Evolutionary conservation across 768 basidiomycete genomes (phyloP).

Genomic region (Lactifluus echinatus): DNA sequence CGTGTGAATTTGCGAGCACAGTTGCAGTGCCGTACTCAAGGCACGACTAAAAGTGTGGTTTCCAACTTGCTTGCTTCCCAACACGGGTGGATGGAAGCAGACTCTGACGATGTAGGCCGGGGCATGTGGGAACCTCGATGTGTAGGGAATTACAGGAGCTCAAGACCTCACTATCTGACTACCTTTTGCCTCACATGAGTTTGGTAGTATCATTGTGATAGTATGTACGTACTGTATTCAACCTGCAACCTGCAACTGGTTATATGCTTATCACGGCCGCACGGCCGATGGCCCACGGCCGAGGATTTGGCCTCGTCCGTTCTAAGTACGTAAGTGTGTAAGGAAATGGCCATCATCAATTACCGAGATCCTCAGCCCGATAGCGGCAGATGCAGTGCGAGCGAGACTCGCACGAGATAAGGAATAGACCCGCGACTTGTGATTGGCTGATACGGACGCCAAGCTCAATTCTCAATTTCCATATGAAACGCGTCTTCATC

Average conservation of each 20-base stretch:
- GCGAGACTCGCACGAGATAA: neutral
- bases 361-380: neutral
- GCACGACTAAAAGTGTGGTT: too few species aligned
- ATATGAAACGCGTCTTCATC: neutral
- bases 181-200: neutral
- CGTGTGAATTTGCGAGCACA: too few species aligned
- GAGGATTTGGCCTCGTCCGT: neutral
- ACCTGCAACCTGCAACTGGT: too few species aligned
- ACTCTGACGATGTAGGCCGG: neutral
- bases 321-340: neutral
- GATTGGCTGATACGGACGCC: conserved; percentile 15
- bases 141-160: neutral
- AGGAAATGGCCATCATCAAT: neutral
- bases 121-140: neutral
- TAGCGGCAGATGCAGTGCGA: neutral
- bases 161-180: too few species aligned
- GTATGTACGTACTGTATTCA: too few species aligned
- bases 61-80: too few species aligned
- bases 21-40: too few species aligned
- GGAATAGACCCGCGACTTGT: neutral
- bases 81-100: too few species aligned
- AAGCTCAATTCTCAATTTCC: neutral
- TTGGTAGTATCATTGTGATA: neutral
- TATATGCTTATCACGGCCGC: too few species aligned
- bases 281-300: too few species aligned